phyloP scores from a whole-genome alignment of 306 rosid species.

The Crotalaria pallida region DNA sequence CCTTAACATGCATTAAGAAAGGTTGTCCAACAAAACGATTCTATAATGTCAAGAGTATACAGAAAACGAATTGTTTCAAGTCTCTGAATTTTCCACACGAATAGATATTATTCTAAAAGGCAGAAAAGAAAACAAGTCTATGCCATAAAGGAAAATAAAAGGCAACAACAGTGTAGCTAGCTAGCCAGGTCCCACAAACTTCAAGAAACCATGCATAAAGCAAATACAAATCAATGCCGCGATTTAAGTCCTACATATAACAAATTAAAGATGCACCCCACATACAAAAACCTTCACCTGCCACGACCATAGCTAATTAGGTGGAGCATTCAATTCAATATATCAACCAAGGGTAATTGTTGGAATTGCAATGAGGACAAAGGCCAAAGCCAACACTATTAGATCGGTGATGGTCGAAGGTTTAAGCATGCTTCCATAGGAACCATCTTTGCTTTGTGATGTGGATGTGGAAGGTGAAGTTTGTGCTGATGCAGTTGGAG shows the following conservation, averaged over 20 bases:
- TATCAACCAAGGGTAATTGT: neutral
- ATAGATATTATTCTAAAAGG: neutral
- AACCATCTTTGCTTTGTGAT: neutral
- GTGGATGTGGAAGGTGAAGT: neutral
- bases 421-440: constrained; percentile 21
- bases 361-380: constrained; percentile 30
- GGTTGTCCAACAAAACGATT: neutral
- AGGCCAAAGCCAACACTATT: constrained; percentile 26
- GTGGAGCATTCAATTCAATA: neutral
- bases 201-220: neutral
- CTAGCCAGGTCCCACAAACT: neutral
- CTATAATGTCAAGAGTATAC: neutral
- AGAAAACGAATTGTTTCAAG: neutral
- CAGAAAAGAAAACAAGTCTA: neutral
- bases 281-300: neutral
- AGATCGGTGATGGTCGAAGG: constrained; percentile 14
- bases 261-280: neutral
- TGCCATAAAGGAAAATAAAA: neutral
- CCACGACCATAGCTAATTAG: neutral
- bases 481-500: neutral
- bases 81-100: neutral
- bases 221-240: neutral
- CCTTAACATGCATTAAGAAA: neutral
- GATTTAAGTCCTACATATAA: neutral
- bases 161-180: too few species aligned